A percentile compares a stretch with the other conserved stretches of the same genome.
These are phyloP conservation scores for Xylariales sp. DNA, from an alignment of 2,329 filamentous ascomycete species.

Conservation along the genomic window DNA sequence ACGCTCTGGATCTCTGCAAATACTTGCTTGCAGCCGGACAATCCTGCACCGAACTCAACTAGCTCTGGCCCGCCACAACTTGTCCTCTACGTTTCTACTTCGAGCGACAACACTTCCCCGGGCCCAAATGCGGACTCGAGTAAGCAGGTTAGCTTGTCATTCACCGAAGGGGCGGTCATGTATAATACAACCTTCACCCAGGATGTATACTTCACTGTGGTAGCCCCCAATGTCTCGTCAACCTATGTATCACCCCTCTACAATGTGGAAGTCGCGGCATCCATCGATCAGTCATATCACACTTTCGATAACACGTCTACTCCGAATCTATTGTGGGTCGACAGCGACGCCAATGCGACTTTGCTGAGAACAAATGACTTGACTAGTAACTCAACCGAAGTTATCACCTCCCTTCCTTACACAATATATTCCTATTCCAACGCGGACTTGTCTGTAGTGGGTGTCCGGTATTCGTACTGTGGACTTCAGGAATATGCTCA, in stretches of 20 bases:
- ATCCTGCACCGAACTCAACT: constrained; percentile 38
- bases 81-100: constrained; percentile 70
- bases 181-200: constrained; percentile 56
- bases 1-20: constrained; percentile 80
- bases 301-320: constrained; percentile 47
- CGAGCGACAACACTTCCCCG: constrained; percentile 58
- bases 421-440: constrained; percentile 71
- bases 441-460: constrained; percentile 56
- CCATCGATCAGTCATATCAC: constrained; percentile 75
- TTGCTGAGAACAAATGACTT: constrained; percentile 75
- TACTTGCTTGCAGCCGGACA: constrained; percentile 71
- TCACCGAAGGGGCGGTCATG: constrained; percentile 68
- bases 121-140: constrained; percentile 51
- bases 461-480: constrained; percentile 77
- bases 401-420: constrained; percentile 60
- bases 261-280: constrained; percentile 78
- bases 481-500: constrained; percentile 66
- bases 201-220: constrained; percentile 73
- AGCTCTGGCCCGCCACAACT: constrained; percentile 62
- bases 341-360: constrained; percentile 76
- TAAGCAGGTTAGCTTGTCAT: constrained; percentile 41
- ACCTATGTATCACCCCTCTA: constrained; percentile 54
- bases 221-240: constrained; percentile 60
- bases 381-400: constrained; percentile 49
- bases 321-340: constrained; percentile 70